Evolutionary conservation across 129 eudicot genomes (phyloP).

Genomic region (Heracleum sosnowskyi): DNA sequence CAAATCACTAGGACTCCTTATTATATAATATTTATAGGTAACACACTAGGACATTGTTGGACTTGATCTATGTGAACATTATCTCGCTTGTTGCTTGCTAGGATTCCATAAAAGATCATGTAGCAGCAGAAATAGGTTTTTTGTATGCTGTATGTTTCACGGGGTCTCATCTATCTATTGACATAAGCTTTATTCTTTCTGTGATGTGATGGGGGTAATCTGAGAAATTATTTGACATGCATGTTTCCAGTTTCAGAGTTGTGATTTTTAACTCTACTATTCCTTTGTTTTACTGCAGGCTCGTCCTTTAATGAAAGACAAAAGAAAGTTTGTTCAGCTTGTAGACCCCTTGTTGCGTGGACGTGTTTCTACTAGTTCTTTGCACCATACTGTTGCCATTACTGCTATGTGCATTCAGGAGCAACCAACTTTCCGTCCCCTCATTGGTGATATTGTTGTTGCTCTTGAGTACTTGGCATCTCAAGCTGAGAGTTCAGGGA

Average conservation of each 20-base stretch:
- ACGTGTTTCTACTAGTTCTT: slow-evolving; percentile 35
- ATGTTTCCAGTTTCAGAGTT: background rate
- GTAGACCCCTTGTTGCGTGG: slow-evolving; percentile 64
- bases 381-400: slow-evolving; percentile 58
- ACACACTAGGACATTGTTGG: no score
- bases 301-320: slow-evolving; percentile 57
- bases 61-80: slow-evolving; percentile 3
- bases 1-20: no score
- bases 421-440: slow-evolving; percentile 62
- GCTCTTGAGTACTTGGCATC: slow-evolving; percentile 70
- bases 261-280: background rate
- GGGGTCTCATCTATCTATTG: background rate
- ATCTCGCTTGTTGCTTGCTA: slow-evolving; percentile 3
- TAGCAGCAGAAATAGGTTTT: background rate
- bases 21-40: no score
- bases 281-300: slow-evolving; percentile 33
- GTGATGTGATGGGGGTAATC: background rate
- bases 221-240: background rate
- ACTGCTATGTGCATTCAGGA: slow-evolving; percentile 82
- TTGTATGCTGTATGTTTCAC: background rate
- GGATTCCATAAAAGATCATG: background rate
- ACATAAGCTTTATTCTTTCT: background rate
- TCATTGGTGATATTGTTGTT: slow-evolving; percentile 60
- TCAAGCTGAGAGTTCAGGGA: slow-evolving; percentile 37
- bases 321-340: slow-evolving; percentile 48